Conservation (phyloP, 257 asterid genomes). For the Ehretia macrophylla region DNA sequence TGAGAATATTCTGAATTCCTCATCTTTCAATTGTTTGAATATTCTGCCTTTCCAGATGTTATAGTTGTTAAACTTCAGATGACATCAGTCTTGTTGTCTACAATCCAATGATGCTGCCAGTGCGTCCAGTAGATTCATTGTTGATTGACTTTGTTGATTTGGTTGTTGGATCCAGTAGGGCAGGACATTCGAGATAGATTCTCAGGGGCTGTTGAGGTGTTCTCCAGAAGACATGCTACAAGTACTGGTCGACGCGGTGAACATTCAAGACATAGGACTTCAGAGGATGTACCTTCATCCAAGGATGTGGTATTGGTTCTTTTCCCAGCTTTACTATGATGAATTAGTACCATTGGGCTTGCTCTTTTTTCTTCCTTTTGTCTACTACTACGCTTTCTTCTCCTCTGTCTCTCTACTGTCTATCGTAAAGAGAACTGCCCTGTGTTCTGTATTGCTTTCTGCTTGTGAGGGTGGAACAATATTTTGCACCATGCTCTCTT, state of each 20-base stretch:
- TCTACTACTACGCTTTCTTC: background rate
- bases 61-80: background rate
- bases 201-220: slow-evolving; percentile 85
- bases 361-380: background rate
- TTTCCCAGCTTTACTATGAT: background rate
- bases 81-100: background rate
- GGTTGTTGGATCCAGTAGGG: slow-evolving; percentile 40
- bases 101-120: background rate
- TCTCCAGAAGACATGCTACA: slow-evolving; percentile 61
- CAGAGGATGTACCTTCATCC: slow-evolving; percentile 78
- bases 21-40: too few relatives aligned
- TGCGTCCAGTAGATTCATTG: slow-evolving; percentile 4
- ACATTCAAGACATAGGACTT: slow-evolving; percentile 52
- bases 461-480: too few relatives aligned
- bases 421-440: too few relatives aligned
- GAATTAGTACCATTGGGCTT: background rate
- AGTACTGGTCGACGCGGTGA: slow-evolving; percentile 72
- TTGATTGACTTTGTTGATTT: too few relatives aligned
- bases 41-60: too few relatives aligned
- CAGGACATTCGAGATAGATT: slow-evolving; percentile 75
- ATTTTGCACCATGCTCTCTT: too few relatives aligned
- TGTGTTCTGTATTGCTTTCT: background rate
- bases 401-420: too few relatives aligned
- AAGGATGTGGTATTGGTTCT: slow-evolving; percentile 78
- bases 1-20: too few relatives aligned